A percentile compares a stretch with the other conserved stretches of the same genome.
phyloP scores from a whole-genome alignment of 192 early-diverging fungal genomes.

The Rhizophlyctis rosea region DNA sequence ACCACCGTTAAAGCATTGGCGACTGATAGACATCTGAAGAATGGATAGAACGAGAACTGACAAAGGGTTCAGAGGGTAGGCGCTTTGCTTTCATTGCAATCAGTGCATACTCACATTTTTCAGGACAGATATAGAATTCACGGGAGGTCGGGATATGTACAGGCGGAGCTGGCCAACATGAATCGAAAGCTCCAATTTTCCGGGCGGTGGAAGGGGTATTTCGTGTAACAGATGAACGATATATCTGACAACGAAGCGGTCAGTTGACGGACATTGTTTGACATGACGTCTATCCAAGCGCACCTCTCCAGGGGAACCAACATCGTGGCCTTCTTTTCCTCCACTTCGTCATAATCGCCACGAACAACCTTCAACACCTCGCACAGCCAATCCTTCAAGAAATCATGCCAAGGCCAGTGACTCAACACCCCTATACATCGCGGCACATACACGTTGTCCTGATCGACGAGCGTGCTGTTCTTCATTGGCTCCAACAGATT shows the following conservation, averaged over 20 bases:
- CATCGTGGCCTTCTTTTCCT: constrained; percentile 10
- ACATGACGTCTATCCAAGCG: not conserved
- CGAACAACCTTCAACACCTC: constrained; percentile 52
- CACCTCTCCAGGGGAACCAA: constrained; percentile 59
- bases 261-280: not conserved
- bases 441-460: constrained; percentile 66
- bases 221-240: constrained; percentile 70
- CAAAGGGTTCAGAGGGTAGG: constrained; percentile 1
- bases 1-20: constrained; percentile 63
- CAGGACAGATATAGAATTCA: constrained; percentile 69
- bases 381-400: constrained; percentile 74
- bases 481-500: constrained; percentile 64
- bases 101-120: constrained; percentile 63
- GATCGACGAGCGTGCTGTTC: constrained; percentile 46
- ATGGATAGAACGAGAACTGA: constrained; percentile 73
- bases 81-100: not conserved
- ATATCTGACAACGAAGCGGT: constrained; percentile 34
- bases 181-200: constrained; percentile 72
- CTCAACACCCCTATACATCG: constrained; percentile 67
- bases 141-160: constrained; percentile 68
- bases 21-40: constrained; percentile 66
- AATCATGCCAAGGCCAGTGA: constrained; percentile 67
- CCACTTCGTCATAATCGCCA: constrained; percentile 48
- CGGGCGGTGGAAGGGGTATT: constrained; percentile 74
- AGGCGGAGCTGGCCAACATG: constrained; percentile 57